A percentile compares a stretch with the other conserved stretches of the same genome.
Evolutionary conservation across 1,284 basidiomycete species (phyloP).

Genomic region (Clitocybe nebularis): DNA sequence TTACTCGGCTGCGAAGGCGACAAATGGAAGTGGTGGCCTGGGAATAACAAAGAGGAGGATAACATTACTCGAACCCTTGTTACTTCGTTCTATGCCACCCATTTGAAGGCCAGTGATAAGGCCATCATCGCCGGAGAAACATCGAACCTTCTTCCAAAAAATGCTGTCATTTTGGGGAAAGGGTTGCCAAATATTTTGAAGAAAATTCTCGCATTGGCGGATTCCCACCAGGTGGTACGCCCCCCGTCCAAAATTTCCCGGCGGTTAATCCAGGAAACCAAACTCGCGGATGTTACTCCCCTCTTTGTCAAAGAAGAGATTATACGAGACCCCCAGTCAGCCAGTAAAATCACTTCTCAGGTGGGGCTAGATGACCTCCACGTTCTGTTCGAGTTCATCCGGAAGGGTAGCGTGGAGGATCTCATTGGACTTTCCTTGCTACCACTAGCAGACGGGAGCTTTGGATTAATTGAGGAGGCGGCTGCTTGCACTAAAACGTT

Average conservation of each 20-base stretch:
- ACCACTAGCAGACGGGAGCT: constrained; percentile 27
- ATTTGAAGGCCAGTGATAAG: constrained; percentile 17
- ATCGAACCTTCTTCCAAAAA: constrained; percentile 12
- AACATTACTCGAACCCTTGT: constrained; percentile 17
- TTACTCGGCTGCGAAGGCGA: constrained; percentile 18
- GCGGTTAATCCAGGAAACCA: constrained; percentile 2
- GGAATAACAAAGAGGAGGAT: constrained; percentile 6
- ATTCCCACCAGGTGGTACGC: constrained; percentile 13
- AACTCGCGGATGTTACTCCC: constrained; percentile 14
- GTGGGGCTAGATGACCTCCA: constrained; percentile 16
- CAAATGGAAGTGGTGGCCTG: constrained; percentile 31
- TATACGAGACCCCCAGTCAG: constrained; percentile 7
- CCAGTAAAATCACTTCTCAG: constrained; percentile 5
- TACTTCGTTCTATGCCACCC: constrained; percentile 25
- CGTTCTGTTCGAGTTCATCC: constrained; percentile 23
- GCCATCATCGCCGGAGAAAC: no score
- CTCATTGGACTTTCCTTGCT: constrained; percentile 27
- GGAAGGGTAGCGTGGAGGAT: constrained; percentile 7
- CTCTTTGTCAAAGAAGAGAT: constrained; percentile 20
- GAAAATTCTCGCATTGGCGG: constrained; percentile 14
- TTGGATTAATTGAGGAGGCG: constrained; percentile 19
- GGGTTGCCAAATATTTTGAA: constrained; percentile 12
- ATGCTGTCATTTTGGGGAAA: constrained; percentile 14
- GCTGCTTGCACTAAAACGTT: constrained; percentile 11
- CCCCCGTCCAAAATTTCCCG: constrained; percentile 11